Evolutionary conservation across 805 yeast species (phyloP), one percentile per base, ranked within the genome.

Genomic region (Hanseniaspora singularis): DNA sequence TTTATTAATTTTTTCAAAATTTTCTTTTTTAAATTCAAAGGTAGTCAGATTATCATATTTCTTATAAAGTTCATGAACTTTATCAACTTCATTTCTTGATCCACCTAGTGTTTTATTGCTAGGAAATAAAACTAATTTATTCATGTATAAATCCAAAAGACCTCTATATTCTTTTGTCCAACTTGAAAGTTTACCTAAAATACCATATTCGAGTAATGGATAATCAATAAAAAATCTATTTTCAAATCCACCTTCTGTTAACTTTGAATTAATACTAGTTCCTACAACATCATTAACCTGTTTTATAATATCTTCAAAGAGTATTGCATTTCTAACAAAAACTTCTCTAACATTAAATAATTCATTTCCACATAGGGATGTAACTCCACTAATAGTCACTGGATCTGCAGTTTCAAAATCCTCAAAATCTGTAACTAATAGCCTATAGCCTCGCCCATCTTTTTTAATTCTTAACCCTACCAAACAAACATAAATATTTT

Each of bases 381-480:
- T 43, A 12, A 30, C 36, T 14, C n/a, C 20, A 7, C 6, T 22
- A 4, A 18, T 16, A 20, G 5, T 10, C 1, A 28, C 26, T 12
- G 15, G 8, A 2, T 31, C 38, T 1, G 23, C 10, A 3, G 20
- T 20, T 10, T n/a, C 7, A 16, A 18, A 36, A 15, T 24, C 36
- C 9, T 23, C 19, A 16, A 43, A 43, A 36, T 43, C 47, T 15
- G 40, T 33, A 1, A 43, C 40, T 24, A 43, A 24, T 4, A 43
- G 18, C 23, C 47, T 43, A 2, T 18, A 3, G 12, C 41, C 47
- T 18, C 34, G 23, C 1, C 36, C 18, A 15, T 24, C 40, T 24
- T 43, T 43, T 23, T 43, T 43, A 4, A 16, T 19, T 30, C 47
- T 36, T 20, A 43, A 36, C 3, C 40, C 40, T 19, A 43, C 40